Base-by-base conservation (phyloP, 2,329 filamentous ascomycete species). In the Bipolaris sorokiniana region DNA sequence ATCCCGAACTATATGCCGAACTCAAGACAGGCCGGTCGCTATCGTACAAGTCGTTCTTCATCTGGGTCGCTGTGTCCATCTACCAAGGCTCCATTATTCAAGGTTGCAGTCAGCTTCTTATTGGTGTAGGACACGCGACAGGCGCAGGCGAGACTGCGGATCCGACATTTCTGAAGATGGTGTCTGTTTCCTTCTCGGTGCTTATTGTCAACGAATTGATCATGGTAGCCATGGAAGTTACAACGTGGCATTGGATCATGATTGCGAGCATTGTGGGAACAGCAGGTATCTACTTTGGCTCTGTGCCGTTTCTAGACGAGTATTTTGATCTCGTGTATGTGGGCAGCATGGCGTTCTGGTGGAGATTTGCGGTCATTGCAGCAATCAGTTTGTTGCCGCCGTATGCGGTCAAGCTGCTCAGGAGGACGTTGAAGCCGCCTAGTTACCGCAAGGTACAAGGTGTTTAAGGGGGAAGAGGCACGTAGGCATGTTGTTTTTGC, bases 41-140 rank as follows among this genome's bases (percentile, higher is more conserved):
- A 16, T 93, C 89, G 49, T 98, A 98, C 78, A 88, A 90, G 52
- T 97, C 92, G 10, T 99, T 99, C 80, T 97, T 97, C 80, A 88
- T 94, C 61, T 99, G 96, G 96, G 92, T 98, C 5, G 83, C 92
- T 15, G 92, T 99, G 10, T 96, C 91, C 36, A 87, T 99, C 65
- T 99, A 99, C 78, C 95, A 99, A 76, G 95, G 95, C 48, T 86
- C 90, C 63, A 89, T 98, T 73, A 98, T 99, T 69, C 94, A 99
- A 78, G 93, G 94, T n/a, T 84, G 97, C 11, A 89, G 90, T 0
- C 93, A 99, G 76, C 82, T 99, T 15, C 84, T 99, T 20, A 90
- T 95, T 3, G 89, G 91, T 60, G 88, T 91, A 70, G 79, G 44
- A 1, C 34, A 18, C 3, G 38, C 55, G 3, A 54, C 51, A 3